Conservation (phyloP, 257 asterid genomes). For the Gardenia jasminoides region DNA sequence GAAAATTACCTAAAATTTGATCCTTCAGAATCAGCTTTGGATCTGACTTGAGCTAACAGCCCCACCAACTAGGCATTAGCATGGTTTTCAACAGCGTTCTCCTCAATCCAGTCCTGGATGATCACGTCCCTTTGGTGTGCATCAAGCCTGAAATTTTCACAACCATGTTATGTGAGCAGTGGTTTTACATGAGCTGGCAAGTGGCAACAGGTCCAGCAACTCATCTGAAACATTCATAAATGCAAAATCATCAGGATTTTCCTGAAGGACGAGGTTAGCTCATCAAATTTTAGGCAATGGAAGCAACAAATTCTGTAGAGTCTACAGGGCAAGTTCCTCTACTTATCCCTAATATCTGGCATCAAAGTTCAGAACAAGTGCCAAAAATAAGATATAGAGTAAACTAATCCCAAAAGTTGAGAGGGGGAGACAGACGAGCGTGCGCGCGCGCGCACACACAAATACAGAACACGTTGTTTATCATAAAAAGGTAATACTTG, state of each 20-base stretch:
- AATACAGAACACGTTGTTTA: background rate
- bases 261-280: too few species aligned
- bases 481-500: background rate
- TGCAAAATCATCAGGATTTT: background rate
- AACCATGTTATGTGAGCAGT: background rate
- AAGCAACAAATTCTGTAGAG: background rate
- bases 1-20: constrained; percentile 1
- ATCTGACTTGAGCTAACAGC: background rate
- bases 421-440: background rate
- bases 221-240: background rate
- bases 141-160: background rate
- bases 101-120: background rate
- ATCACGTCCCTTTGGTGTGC: background rate
- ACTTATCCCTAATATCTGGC: background rate
- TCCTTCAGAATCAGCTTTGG: background rate
- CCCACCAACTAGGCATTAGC: background rate
- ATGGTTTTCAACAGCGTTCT: background rate
- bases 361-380: background rate
- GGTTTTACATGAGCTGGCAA: background rate
- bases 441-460: too few species aligned
- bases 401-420: background rate
- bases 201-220: background rate
- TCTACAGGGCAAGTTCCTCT: background rate
- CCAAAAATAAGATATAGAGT: background rate
- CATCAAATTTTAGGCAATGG: too few species aligned